phyloP scores from a whole-genome alignment of 805 yeast genomes.

The Barnettozyma sucrosica region DNA sequence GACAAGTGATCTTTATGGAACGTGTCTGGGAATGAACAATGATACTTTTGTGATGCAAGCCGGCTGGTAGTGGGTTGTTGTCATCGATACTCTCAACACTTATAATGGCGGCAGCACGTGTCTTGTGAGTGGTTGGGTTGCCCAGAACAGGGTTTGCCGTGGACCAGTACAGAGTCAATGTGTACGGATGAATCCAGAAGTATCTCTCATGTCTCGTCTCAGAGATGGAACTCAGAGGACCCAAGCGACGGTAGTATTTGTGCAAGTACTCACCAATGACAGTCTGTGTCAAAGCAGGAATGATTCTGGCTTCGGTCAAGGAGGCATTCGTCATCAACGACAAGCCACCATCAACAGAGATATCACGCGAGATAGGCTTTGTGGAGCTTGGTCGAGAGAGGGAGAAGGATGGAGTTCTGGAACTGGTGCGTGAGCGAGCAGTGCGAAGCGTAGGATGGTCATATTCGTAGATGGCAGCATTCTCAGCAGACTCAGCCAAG shows the following conservation, averaged over 20 bases:
- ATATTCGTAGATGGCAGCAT: conserved; percentile 25
- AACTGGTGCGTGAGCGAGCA: conserved; percentile 15
- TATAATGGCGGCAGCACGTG: conserved; percentile 75
- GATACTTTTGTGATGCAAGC: conserved; percentile 79
- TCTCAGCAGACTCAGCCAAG: conserved; percentile 26
- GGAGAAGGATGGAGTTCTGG: conserved; percentile 11
- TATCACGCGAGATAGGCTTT: conserved; percentile 13
- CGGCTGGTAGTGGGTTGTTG: conserved; percentile 83
- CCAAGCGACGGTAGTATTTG: conserved; percentile 77
- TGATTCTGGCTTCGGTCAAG: conserved; percentile 62
- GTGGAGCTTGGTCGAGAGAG: conserved; percentile 15
- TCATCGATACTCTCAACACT: conserved; percentile 78
- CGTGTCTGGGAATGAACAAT: conserved; percentile 60
- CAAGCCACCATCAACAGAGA: conserved; percentile 31
- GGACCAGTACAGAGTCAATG: conserved; percentile 88
- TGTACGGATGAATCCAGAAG: conserved; percentile 96
- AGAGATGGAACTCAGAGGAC: conserved; percentile 64
- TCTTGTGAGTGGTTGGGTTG: conserved; percentile 58
- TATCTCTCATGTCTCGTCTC: conserved; percentile 84
- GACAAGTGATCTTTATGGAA: conserved; percentile 75
- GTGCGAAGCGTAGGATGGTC: conserved; percentile 20
- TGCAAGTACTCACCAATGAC: conserved; percentile 87
- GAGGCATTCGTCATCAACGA: conserved; percentile 53
- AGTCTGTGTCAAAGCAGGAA: conserved; percentile 84
- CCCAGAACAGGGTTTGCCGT: conserved; percentile 68